phyloP scores from a whole-genome alignment of 164 flowering plant species.

The Liriodendron chinense region DNA sequence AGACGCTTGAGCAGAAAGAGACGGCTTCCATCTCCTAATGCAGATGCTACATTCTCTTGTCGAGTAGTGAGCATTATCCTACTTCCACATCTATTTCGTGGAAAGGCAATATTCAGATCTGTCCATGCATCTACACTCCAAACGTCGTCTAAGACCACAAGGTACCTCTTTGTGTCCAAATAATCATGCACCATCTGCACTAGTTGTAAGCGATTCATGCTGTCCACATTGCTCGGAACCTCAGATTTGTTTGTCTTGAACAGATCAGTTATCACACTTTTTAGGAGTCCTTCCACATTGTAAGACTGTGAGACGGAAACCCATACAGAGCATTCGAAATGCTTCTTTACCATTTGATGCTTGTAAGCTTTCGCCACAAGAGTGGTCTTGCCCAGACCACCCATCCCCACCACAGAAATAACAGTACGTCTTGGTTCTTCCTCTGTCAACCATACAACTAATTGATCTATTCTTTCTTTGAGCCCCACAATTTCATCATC shows the following conservation, averaged over 20 bases:
- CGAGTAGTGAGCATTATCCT: conserved; percentile 37
- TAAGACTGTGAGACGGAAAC: conserved; percentile 24
- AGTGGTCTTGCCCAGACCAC: conserved; percentile 57
- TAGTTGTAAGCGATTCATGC: not conserved
- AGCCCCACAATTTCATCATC: conserved; percentile 36
- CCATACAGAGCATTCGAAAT: conserved; percentile 38
- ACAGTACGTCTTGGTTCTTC: conserved; percentile 27
- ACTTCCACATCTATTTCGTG: conserved; percentile 27
- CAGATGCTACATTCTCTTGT: conserved; percentile 29
- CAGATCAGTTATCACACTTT: not conserved
- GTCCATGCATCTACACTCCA: not conserved
- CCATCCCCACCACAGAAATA: conserved; percentile 52
- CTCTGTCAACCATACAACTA: conserved; percentile 29
- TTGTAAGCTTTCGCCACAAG: conserved; percentile 31
- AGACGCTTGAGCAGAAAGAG: not conserved
- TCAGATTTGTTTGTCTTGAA: not conserved
- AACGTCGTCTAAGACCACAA: conserved; percentile 46
- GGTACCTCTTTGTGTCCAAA: conserved; percentile 10
- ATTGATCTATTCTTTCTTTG: conserved; percentile 17
- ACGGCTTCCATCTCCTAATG: conserved; percentile 18
- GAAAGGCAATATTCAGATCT: not conserved
- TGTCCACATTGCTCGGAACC: conserved; percentile 11
- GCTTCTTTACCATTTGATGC: conserved; percentile 6
- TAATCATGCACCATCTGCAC: not conserved
- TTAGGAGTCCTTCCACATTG: not conserved